These are phyloP conservation scores for Phanerochaete sordida DNA, from an alignment of 768 basidiomycete genomes.

Conservation along the genomic window DNA sequence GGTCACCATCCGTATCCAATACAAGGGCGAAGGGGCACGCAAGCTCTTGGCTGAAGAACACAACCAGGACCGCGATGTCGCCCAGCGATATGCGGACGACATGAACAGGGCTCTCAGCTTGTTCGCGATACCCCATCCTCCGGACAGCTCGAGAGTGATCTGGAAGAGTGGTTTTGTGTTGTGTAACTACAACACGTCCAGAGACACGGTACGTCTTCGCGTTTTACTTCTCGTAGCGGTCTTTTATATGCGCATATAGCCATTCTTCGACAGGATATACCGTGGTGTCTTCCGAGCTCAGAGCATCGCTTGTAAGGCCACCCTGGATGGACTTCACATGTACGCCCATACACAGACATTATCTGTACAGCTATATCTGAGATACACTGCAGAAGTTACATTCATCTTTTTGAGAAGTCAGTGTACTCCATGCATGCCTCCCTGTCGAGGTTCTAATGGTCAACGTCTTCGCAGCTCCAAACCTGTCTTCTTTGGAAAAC, in stretches of 20 bases:
- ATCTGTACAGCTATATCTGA: not conserved
- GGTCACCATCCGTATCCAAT: slow-evolving; percentile 13
- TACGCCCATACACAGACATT: not conserved
- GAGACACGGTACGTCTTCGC: slow-evolving; percentile 4
- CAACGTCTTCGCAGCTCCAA: slow-evolving; percentile 1
- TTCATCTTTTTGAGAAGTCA: slow-evolving; percentile 15
- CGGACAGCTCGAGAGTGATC: slow-evolving; percentile 8
- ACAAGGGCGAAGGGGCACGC: slow-evolving; percentile 13
- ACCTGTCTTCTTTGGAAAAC: slow-evolving; percentile 4
- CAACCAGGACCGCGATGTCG: not conserved
- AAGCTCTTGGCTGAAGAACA: slow-evolving; percentile 6
- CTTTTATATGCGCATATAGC: not conserved
- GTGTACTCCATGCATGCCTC: not conserved
- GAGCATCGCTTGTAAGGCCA: slow-evolving; percentile 9
- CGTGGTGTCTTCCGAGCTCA: slow-evolving; percentile 12
- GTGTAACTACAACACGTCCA: slow-evolving; percentile 6
- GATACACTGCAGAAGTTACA: slow-evolving; percentile 7
- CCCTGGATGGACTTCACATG: slow-evolving; percentile 10
- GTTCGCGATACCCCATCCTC: slow-evolving; percentile 8
- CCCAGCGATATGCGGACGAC: slow-evolving; percentile 4
- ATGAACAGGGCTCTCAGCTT: slow-evolving; percentile 9
- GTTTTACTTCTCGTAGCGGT: not conserved
- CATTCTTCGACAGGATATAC: slow-evolving; percentile 1
- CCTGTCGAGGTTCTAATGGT: not conserved
- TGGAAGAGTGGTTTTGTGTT: slow-evolving; percentile 13